Conservation (phyloP, 1,284 basidiomycete genomes). For the Afroboletus lepidellus region DNA sequence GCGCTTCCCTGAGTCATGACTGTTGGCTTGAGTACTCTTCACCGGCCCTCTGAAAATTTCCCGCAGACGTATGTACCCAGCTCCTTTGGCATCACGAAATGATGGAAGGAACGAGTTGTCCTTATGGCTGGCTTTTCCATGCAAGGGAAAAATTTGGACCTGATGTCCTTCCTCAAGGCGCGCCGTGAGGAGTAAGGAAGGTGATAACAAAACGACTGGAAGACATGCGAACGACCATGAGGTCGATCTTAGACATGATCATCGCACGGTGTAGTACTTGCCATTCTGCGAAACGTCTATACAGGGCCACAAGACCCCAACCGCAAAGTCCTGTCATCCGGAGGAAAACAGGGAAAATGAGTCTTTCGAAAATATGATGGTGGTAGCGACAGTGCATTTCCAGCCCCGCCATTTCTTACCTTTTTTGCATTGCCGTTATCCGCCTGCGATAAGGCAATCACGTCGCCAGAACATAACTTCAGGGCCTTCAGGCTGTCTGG, state of each 20-base stretch:
- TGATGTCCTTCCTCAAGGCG: conserved; percentile 46
- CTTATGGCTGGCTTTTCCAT: conserved; percentile 37
- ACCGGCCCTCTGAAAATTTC: conserved; percentile 39
- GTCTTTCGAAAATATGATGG: conserved; percentile 11
- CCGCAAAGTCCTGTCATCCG: conserved; percentile 49
- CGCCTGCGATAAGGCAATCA: conserved; percentile 52
- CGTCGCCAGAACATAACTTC: conserved; percentile 70
- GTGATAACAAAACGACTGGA: conserved; percentile 53
- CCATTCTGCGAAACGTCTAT: conserved; percentile 55
- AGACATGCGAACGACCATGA: conserved; percentile 14
- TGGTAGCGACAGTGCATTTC: conserved; percentile 8
- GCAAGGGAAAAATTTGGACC: conserved; percentile 50
- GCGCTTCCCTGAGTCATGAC: conserved; percentile 39
- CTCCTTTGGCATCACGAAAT: conserved; percentile 48
- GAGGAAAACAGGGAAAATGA: conserved; percentile 15
- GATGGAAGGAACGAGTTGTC: conserved; percentile 47
- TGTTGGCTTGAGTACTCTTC: conserved; percentile 4
- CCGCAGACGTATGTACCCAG: conserved; percentile 48
- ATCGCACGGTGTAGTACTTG: conserved; percentile 35
- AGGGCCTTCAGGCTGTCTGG: conserved; percentile 60
- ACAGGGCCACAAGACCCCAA: conserved; percentile 73
- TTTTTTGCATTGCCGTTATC: conserved; percentile 36
- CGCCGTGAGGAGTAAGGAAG: conserved; percentile 59
- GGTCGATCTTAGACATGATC: conserved; percentile 20
- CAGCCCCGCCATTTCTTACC: conserved; percentile 31